These are phyloP conservation scores for Beauveria sp. DNA, from an alignment of 2,329 filamentous ascomycete genomes.

Conservation along the genomic window DNA sequence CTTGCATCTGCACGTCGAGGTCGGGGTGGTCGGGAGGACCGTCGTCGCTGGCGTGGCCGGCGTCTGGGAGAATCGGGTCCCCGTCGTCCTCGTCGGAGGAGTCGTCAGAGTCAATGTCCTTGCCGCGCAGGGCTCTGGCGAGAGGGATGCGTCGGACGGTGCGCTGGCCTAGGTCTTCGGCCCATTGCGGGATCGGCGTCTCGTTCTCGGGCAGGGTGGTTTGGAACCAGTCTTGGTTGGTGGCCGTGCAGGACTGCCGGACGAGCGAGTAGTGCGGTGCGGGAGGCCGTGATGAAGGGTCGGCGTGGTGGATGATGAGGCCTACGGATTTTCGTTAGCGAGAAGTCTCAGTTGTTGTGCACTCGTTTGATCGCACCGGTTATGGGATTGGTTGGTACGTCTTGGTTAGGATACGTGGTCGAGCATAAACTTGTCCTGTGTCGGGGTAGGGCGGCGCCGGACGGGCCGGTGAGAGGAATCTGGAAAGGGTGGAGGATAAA, in stretches of 20 bases:
- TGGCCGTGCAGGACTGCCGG: conserved; percentile 44
- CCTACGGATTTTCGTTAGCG: conserved; percentile 24
- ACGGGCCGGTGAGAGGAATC: conserved; percentile 30
- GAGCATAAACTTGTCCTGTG: conserved; percentile 39
- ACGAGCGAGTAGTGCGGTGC: conserved; percentile 44
- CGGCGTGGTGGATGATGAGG: conserved; percentile 35
- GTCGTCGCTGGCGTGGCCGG: background rate
- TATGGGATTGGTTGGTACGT: conserved; percentile 37
- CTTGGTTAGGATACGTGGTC: conserved; percentile 35
- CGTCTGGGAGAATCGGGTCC: background rate
- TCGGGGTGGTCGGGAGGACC: conserved; percentile 9
- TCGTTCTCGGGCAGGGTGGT: conserved; percentile 33
- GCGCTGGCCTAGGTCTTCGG: conserved; percentile 36
- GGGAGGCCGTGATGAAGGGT: conserved; percentile 16
- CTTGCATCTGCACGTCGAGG: conserved; percentile 25
- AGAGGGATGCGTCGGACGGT: conserved; percentile 37
- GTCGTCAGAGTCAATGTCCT: conserved; percentile 26
- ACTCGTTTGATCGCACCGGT: conserved; percentile 27
- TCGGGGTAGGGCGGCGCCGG: conserved; percentile 16
- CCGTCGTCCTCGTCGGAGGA: conserved; percentile 21
- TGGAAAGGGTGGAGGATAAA: conserved; percentile 44
- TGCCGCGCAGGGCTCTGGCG: conserved; percentile 33
- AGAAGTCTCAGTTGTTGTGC: background rate
- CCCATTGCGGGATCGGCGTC: conserved; percentile 36
- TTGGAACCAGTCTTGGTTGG: conserved; percentile 46